phyloP scores from a whole-genome alignment of 1,284 basidiomycete species.

The Cutaneotrichosporon spelunceum region DNA sequence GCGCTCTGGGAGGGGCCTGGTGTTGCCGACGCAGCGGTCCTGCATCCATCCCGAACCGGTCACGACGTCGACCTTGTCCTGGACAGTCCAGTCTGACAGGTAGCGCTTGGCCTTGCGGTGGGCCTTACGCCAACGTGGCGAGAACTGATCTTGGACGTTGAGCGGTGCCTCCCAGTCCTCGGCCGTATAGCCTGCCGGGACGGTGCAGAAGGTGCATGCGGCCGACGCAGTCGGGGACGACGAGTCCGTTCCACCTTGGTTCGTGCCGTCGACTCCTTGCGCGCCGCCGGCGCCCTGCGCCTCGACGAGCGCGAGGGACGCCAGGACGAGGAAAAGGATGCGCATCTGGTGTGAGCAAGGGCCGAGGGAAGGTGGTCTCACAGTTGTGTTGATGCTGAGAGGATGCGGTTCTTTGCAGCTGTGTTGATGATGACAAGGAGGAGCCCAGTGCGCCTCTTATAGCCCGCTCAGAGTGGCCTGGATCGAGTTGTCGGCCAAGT shows the following conservation, averaged over 20 bases:
- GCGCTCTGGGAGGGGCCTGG: conserved; percentile 60
- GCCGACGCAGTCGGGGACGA: conserved; percentile 1
- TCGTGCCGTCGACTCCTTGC: not conserved
- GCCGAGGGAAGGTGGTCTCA: too few species aligned
- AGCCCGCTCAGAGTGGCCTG: too few species aligned
- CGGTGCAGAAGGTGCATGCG: conserved; percentile 18
- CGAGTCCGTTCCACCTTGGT: not conserved
- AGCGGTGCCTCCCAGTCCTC: conserved; percentile 28
- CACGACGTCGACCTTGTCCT: conserved; percentile 54
- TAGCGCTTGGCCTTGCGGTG: conserved; percentile 45
- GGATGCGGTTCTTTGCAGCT: not conserved
- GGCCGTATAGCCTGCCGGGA: conserved; percentile 29
- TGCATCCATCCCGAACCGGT: conserved; percentile 52
- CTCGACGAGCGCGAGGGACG: not conserved
- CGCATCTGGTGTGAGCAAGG: not conserved
- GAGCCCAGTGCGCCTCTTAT: not conserved
- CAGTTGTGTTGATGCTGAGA: not conserved
- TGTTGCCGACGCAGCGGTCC: conserved; percentile 65
- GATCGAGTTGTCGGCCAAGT: not conserved
- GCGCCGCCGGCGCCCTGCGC: not conserved
- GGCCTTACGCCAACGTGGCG: conserved; percentile 31
- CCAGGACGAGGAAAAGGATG: not conserved
- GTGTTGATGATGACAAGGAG: not conserved
- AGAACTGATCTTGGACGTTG: conserved; percentile 16
- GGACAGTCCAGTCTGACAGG: conserved; percentile 50